Evolutionary conservation across 2,329 filamentous ascomycete species (phyloP).

Genomic region (Acrodontium crateriforme): DNA sequence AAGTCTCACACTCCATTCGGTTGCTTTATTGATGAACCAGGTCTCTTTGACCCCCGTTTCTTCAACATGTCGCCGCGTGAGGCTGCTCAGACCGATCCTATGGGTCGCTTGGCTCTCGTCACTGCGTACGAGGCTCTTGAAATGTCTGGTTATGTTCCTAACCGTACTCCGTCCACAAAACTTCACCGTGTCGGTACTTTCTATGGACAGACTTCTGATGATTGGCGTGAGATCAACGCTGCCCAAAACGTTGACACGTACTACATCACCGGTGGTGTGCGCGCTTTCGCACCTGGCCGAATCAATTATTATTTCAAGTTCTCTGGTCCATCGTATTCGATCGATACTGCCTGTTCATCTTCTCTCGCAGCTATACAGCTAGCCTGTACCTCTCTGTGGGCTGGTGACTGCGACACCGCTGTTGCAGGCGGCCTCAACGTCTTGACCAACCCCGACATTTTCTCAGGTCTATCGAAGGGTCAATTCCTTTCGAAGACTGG

Average conservation of each 20-base stretch:
- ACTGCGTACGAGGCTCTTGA: slow-evolving; percentile 74
- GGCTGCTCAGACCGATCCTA: slow-evolving; percentile 67
- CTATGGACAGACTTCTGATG: slow-evolving; percentile 62
- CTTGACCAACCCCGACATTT: slow-evolving; percentile 69
- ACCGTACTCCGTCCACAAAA: slow-evolving; percentile 54
- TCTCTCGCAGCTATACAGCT: slow-evolving; percentile 59
- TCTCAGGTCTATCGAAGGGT: slow-evolving; percentile 59
- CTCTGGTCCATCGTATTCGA: slow-evolving; percentile 54
- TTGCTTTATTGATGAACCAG: slow-evolving; percentile 62
- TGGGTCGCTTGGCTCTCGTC: slow-evolving; percentile 61
- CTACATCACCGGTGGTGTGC: slow-evolving; percentile 50
- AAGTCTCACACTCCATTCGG: slow-evolving; percentile 65
- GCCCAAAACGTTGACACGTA: slow-evolving; percentile 58
- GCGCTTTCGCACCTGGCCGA: slow-evolving; percentile 48
- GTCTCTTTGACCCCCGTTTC: slow-evolving; percentile 67
- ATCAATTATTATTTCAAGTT: slow-evolving; percentile 71
- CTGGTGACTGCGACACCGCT: slow-evolving; percentile 66
- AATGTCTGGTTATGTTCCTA: slow-evolving; percentile 64
- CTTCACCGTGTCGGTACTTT: slow-evolving; percentile 55
- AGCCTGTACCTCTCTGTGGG: slow-evolving; percentile 59
- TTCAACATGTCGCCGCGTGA: slow-evolving; percentile 80
- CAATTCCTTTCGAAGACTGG: slow-evolving; percentile 68
- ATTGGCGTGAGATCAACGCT: slow-evolving; percentile 64
- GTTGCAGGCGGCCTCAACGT: slow-evolving; percentile 67
- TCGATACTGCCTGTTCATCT: slow-evolving; percentile 70